Conservation (phyloP, 2,329 filamentous ascomycete species). For the Monosporascus sp. region DNA sequence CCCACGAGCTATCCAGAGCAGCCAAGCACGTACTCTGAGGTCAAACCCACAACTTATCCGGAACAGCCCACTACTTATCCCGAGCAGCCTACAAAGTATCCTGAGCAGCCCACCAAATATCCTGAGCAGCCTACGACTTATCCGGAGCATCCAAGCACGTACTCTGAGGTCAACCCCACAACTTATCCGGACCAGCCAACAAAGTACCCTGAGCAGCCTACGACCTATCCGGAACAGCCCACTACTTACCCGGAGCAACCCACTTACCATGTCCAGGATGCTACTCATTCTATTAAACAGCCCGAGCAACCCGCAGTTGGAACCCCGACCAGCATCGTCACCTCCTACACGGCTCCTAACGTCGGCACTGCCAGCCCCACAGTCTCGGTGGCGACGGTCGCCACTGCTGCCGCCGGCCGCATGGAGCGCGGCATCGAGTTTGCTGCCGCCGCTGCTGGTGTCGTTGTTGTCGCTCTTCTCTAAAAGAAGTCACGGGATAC, state of each 20-base stretch:
- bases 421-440: conserved; percentile 10
- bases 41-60: background rate
- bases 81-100: background rate
- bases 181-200: too few relatives aligned
- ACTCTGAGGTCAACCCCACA: too few relatives aligned
- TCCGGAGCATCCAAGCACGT: too few relatives aligned
- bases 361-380: conserved; percentile 2
- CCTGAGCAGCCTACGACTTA: too few relatives aligned
- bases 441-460: conserved; percentile 12
- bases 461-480: conserved; percentile 12
- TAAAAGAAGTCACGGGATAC: conserved; percentile 5
- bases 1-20: too few relatives aligned
- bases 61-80: background rate
- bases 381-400: conserved; percentile 4
- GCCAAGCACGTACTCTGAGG: background rate
- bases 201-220: too few relatives aligned
- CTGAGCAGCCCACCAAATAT: too few relatives aligned
- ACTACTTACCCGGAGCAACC: background rate
- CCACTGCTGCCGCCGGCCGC: conserved; percentile 16
- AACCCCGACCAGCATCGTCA: background rate
- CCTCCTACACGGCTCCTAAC: conserved; percentile 3
- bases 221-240: too few relatives aligned
- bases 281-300: too few relatives aligned
- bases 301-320: too few relatives aligned
- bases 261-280: too few relatives aligned